Evolutionary conservation across 371 early-diverging fungal species (phyloP).

Genomic region (Fennellomyces sp.): DNA sequence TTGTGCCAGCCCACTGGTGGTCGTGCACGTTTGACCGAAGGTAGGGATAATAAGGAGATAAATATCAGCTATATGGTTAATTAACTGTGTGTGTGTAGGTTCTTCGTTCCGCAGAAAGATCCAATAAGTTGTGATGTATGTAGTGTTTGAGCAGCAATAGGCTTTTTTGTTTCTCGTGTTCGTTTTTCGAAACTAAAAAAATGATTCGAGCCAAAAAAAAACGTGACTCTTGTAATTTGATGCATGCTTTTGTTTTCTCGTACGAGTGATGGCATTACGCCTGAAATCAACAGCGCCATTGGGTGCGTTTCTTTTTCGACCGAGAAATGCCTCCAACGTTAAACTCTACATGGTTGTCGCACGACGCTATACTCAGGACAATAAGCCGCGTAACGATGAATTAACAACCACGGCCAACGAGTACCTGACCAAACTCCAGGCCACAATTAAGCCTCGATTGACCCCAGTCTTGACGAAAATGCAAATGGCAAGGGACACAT

Average conservation of each 20-base stretch:
- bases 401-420: not conserved
- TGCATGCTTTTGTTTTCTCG: not conserved
- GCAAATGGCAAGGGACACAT: slow-evolving; percentile 26
- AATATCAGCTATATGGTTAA: not conserved
- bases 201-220: slow-evolving; percentile 1
- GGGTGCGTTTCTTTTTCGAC: not conserved
- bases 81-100: slow-evolving; percentile 15
- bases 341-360: not conserved
- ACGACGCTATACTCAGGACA: not conserved
- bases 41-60: slow-evolving; percentile 21
- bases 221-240: not conserved
- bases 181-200: not conserved
- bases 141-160: slow-evolving; percentile 4
- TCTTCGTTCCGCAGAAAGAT: slow-evolving; percentile 54
- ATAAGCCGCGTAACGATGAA: not conserved
- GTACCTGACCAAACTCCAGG: slow-evolving; percentile 33
- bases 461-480: slow-evolving; percentile 31
- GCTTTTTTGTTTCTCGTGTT: slow-evolving; percentile 2
- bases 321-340: not conserved
- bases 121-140: slow-evolving; percentile 26
- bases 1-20: slow-evolving; percentile 99
- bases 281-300: not conserved
- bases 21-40: slow-evolving; percentile 92
- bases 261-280: not conserved
- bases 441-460: slow-evolving; percentile 28